Conservation (phyloP, 441 rosid species). For the Adansonia rubrostipa region DNA sequence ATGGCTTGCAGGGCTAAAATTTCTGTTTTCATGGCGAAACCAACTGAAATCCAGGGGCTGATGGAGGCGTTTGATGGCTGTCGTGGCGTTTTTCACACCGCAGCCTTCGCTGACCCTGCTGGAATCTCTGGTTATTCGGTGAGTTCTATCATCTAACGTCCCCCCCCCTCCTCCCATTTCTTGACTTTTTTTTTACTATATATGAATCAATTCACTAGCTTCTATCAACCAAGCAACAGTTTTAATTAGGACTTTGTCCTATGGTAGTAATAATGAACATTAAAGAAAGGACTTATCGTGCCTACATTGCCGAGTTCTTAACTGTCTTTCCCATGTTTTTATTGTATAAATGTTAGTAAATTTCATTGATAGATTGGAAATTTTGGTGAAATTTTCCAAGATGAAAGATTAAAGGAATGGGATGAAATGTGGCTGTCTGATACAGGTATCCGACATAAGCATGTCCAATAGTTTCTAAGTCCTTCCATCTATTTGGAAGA, state of each 20-base stretch:
- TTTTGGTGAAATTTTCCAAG: not conserved
- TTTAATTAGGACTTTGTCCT: not conserved
- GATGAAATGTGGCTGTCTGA: not conserved
- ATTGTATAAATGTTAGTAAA: not conserved
- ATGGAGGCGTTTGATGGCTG: conserved; percentile 74
- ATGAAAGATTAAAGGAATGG: not conserved
- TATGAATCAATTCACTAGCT: not conserved
- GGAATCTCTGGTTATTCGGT: conserved; percentile 93
- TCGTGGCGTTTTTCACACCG: conserved; percentile 80
- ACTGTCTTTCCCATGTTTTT: not conserved
- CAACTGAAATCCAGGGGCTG: conserved; percentile 54
- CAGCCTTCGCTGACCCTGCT: conserved; percentile 72
- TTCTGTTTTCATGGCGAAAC: conserved; percentile 54
- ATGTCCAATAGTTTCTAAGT: no score
- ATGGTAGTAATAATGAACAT: not conserved
- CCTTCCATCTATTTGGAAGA: no score
- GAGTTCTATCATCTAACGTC: conserved; percentile 25
- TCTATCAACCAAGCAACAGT: not conserved
- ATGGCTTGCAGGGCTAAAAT: conserved; percentile 42
- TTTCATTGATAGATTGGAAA: not conserved
- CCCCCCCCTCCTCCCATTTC: not conserved
- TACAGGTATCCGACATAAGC: no score
- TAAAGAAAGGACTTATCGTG: not conserved
- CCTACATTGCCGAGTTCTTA: not conserved
- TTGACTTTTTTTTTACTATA: not conserved